Conservation (phyloP, 2,329 filamentous ascomycete species). For the Cladosporium sp. region DNA sequence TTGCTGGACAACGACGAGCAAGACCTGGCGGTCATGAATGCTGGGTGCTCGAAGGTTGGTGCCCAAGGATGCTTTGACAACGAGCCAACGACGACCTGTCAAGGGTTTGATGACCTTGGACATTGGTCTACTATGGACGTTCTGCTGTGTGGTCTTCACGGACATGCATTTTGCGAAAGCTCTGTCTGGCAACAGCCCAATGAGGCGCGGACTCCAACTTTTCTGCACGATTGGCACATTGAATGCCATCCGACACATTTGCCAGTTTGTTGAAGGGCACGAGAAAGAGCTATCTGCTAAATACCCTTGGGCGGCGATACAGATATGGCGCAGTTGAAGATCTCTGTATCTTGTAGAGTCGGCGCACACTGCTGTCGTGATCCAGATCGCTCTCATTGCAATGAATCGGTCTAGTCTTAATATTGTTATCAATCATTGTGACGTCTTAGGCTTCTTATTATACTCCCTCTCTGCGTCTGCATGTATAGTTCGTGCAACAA, state of each 20-base stretch:
- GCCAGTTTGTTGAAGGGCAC: background rate
- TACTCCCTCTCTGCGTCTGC: background rate
- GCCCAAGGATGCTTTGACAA: background rate
- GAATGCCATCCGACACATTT: background rate
- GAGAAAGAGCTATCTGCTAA: background rate
- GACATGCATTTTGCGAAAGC: background rate
- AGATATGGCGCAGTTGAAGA: background rate
- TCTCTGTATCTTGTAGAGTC: background rate
- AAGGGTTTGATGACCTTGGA: background rate
- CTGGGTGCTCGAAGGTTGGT: background rate
- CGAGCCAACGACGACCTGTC: background rate
- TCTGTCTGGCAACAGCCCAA: background rate
- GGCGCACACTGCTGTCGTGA: background rate
- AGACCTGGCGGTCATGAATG: background rate
- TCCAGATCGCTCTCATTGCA: background rate
- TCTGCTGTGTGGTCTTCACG: background rate
- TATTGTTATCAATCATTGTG: background rate
- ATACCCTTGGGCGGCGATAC: background rate
- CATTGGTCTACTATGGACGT: background rate
- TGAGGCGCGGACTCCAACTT: too few relatives aligned
- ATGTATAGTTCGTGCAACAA: background rate
- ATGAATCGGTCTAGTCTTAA: background rate
- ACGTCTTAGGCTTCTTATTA: background rate
- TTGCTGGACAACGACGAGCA: background rate
- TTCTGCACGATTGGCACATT: background rate